Evolutionary conservation across 169 alveolate genomes (phyloP).

Genomic region (Plasmodium knowlesi): DNA sequence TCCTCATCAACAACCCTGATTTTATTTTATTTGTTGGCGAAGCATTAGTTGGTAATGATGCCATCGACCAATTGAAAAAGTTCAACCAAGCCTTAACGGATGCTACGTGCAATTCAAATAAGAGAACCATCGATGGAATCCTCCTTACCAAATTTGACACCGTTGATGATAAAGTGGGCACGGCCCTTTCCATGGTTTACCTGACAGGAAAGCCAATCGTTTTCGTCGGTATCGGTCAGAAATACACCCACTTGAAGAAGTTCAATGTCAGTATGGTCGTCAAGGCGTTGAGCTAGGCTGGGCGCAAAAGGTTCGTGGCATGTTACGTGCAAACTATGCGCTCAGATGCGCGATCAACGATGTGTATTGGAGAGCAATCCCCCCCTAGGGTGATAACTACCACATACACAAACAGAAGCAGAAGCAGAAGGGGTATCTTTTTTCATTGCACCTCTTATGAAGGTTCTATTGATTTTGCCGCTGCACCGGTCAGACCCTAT

Average conservation of each 20-base stretch:
- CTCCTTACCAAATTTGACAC: slow-evolving; percentile 99
- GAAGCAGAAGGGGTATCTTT: neutral
- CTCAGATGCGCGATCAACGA: neutral
- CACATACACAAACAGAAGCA: neutral
- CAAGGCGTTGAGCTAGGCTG: slow-evolving; percentile 82
- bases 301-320: neutral
- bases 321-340: neutral
- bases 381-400: neutral
- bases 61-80: slow-evolving; percentile 97
- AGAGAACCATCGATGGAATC: slow-evolving; percentile 99
- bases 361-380: neutral
- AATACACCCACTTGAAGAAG: slow-evolving; percentile 95
- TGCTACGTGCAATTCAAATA: slow-evolving; percentile 78
- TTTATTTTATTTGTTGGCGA: slow-evolving; percentile 99
- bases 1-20: slow-evolving; percentile 97
- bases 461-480: neutral
- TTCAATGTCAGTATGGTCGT: slow-evolving; percentile 93
- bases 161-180: slow-evolving; percentile 99
- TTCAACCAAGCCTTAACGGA: slow-evolving; percentile 91
- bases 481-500: neutral
- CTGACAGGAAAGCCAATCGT: slow-evolving; percentile 99
- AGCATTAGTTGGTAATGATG: slow-evolving; percentile 99
- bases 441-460: neutral
- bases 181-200: slow-evolving; percentile 99
- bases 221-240: slow-evolving; percentile 99